A percentile compares a stretch with the other conserved stretches of the same genome.
These are phyloP conservation scores for Penicillium sp. DNA, from an alignment of 2,329 filamentous ascomycete genomes.

Conservation along the genomic window DNA sequence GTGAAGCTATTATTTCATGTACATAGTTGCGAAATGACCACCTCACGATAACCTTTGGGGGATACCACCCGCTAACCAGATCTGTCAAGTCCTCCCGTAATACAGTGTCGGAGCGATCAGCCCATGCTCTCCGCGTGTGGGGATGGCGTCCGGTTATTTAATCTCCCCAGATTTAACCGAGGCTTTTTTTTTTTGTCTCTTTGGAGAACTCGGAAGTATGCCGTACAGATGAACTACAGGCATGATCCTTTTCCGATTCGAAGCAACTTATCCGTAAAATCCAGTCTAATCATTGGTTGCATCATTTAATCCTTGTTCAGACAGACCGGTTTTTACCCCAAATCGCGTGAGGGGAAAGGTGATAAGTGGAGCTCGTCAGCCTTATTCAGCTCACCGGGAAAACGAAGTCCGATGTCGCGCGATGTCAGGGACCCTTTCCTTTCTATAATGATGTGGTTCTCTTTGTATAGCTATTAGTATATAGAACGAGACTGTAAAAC, in stretches of 20 bases:
- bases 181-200: neutral
- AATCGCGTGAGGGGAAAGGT: constrained; percentile 31
- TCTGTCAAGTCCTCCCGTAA: constrained; percentile 16
- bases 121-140: constrained; percentile 18
- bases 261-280: neutral
- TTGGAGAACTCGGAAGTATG: neutral
- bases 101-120: neutral
- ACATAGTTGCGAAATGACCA: constrained; percentile 14
- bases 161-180: constrained; percentile 7
- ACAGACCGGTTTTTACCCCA: constrained; percentile 24
- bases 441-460: neutral
- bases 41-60: neutral
- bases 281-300: neutral
- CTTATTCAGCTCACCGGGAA: constrained; percentile 26
- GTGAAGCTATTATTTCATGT: constrained; percentile 31
- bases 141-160: constrained; percentile 1
- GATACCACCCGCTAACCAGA: neutral
- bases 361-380: constrained; percentile 8
- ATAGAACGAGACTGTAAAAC: neutral
- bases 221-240: neutral
- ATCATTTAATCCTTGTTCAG: neutral
- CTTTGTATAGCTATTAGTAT: neutral
- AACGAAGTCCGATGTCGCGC: constrained; percentile 12
- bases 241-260: neutral
- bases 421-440: constrained; percentile 4